A percentile compares a stretch with the other conserved stretches of the same genome.
Evolutionary conservation across 2,329 filamentous ascomycete species (phyloP).

Genomic region (Pseudogymnoascus sp.): DNA sequence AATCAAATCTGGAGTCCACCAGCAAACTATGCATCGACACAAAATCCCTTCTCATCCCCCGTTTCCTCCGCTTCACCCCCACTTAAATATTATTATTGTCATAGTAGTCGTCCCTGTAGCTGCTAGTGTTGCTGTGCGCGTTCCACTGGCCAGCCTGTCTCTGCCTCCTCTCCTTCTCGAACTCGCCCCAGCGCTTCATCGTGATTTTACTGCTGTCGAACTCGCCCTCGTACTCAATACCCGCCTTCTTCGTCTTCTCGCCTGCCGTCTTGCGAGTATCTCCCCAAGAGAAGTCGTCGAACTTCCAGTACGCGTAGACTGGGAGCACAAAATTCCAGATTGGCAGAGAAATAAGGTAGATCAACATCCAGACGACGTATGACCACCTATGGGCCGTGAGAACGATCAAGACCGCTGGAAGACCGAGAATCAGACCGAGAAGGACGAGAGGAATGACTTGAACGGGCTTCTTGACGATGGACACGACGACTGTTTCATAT

Average conservation of each 20-base stretch:
- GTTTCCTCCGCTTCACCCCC: background rate
- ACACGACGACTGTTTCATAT: slow-evolving; percentile 61
- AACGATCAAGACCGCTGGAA: slow-evolving; percentile 85
- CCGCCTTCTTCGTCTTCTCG: slow-evolving; percentile 79
- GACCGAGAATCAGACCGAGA: slow-evolving; percentile 81
- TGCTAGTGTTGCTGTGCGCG: background rate
- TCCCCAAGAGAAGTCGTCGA: slow-evolving; percentile 99
- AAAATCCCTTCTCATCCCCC: background rate
- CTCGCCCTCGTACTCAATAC: slow-evolving; percentile 84
- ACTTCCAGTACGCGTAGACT: slow-evolving; percentile 96
- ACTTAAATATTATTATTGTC: slow-evolving; percentile 2
- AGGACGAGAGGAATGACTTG: slow-evolving; percentile 89
- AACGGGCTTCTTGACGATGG: slow-evolving; percentile 67
- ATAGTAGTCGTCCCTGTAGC: slow-evolving; percentile 10
- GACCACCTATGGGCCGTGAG: slow-evolving; percentile 87
- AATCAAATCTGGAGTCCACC: background rate
- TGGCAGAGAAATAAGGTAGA: slow-evolving; percentile 87
- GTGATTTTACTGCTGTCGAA: slow-evolving; percentile 99
- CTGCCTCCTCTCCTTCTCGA: slow-evolving; percentile 62
- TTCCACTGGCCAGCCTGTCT: slow-evolving; percentile 10
- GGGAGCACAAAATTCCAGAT: slow-evolving; percentile 97
- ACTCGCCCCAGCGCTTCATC: slow-evolving; percentile 98
- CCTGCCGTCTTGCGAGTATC: slow-evolving; percentile 93
- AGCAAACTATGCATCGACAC: slow-evolving; percentile 6
- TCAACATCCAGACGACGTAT: slow-evolving; percentile 94